Percentiles rank a stretch among this genome's conserved stretches.
Evolutionary conservation across 768 basidiomycete genomes (phyloP).

Genomic region (Hydnomerulius pinastri): DNA sequence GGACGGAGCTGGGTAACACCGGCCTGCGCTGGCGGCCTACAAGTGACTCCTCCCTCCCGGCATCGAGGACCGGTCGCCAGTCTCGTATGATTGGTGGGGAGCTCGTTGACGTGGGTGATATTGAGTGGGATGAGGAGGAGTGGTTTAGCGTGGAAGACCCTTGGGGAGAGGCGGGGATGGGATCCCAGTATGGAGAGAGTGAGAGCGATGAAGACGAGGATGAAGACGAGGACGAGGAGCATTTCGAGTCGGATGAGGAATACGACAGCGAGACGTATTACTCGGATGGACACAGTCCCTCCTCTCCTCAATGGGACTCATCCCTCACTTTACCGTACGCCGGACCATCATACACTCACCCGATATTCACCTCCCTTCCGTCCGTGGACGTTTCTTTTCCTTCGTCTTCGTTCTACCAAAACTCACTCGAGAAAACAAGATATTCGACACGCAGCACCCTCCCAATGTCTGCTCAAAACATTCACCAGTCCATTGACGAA

Average conservation of each 20-base stretch:
- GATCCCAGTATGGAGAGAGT: no score
- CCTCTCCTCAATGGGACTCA: no score
- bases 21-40: no score
- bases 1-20: no score
- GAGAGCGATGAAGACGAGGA: no score
- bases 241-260: no score
- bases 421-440: not conserved
- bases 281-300: no score
- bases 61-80: not conserved
- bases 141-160: no score
- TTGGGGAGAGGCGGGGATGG: no score
- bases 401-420: constrained; percentile 21
- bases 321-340: not conserved
- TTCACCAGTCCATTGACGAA: constrained; percentile 16
- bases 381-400: not conserved
- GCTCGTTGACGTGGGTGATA: not conserved
- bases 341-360: not conserved
- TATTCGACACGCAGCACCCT: constrained; percentile 9
- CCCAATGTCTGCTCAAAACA: constrained; percentile 20
- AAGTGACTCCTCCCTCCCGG: not conserved
- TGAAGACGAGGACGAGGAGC: no score
- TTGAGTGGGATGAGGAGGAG: no score
- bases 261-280: no score
- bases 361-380: not conserved
- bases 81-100: not conserved